Conservation (phyloP, 495 filamentous ascomycete species). For the Penicillium manginii region DNA sequence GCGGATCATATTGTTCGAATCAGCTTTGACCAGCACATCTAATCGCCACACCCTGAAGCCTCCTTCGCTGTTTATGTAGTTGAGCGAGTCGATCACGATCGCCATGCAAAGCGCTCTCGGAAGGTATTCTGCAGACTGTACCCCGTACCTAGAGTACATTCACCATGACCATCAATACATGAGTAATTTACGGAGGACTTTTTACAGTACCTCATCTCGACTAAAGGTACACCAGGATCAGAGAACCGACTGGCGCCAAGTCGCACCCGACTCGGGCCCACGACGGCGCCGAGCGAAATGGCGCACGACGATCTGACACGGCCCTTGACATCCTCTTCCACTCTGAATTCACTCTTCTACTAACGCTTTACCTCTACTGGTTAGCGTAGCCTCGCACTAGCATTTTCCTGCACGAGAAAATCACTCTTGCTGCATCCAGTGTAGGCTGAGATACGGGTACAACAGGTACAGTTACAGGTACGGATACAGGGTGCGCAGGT, state of each 20-base stretch:
- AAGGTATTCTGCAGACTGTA: too few species aligned
- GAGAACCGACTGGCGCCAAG: slow-evolving; percentile 29
- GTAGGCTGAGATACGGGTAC: slow-evolving; percentile 1
- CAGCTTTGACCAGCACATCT: neutral
- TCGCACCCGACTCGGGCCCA: slow-evolving; percentile 34
- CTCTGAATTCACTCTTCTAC: neutral
- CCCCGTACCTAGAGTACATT: neutral
- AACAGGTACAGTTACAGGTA: neutral
- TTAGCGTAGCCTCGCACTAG: neutral
- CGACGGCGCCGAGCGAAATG: slow-evolving; percentile 20
- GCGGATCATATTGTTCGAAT: neutral
- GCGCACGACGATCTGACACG: slow-evolving; percentile 23
- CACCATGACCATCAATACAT: neutral
- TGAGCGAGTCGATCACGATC: neutral
- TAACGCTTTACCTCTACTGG: neutral
- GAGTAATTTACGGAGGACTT: neutral
- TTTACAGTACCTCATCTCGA: too few species aligned
- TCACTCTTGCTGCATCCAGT: neutral
- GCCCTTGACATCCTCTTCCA: neutral
- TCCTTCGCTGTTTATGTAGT: neutral
- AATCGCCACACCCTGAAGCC: neutral
- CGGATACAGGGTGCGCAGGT: neutral
- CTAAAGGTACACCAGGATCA: slow-evolving; percentile 12
- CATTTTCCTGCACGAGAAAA: neutral
- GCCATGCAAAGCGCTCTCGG: neutral